Base-by-base conservation (phyloP, 257 asterid genomes). In the Przewalskia tangutica region DNA sequence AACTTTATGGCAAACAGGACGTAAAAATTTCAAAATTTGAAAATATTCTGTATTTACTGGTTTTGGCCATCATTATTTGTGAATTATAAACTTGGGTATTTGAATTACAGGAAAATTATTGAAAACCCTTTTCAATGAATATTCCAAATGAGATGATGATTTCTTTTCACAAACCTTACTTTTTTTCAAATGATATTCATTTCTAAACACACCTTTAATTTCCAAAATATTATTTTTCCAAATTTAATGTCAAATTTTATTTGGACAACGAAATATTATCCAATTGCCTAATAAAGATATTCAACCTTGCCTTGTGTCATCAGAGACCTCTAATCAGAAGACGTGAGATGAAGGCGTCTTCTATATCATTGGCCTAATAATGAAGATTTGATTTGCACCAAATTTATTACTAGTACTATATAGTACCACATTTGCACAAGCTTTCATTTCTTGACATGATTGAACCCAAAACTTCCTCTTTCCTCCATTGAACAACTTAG, bases 381-480 rank as follows among this genome's bases (percentile, higher is more conserved):
- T 73, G 79, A 23, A 73, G 20, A 73, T 20, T 73, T 73, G 7
- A 32, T 73, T 1, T 48, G 44, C 60, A 46, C 20, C 60, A 48
- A 50, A 11, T 71, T 71, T 20, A 48, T 71, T 20, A 11, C 79
- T 46, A 5, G 46, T 11, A 10, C 79, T 6, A 20, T 2, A 71
- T 12, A 44, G 79, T 46, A 20, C 40, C 40, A 70, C 0, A 34
- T 34, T 44, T 18, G 58, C n/a, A 18, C 40, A 71, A 46, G 7
- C 44, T 12, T 48, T 73, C 36, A 54, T 65, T 44, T 62, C 12
- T 50, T 81, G 82, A 76, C 18, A 76, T 84, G 66, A 64, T 81
- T 54, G 80, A 75, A 75, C 82, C 62, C 48, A 62, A 20, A 71
- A 5, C 18, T 84, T 84, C 86, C 81, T 58, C 44, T 79, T 83